Base-by-base conservation (phyloP, 306 rosid genomes). In the Notholithocarpus densiflorus region DNA sequence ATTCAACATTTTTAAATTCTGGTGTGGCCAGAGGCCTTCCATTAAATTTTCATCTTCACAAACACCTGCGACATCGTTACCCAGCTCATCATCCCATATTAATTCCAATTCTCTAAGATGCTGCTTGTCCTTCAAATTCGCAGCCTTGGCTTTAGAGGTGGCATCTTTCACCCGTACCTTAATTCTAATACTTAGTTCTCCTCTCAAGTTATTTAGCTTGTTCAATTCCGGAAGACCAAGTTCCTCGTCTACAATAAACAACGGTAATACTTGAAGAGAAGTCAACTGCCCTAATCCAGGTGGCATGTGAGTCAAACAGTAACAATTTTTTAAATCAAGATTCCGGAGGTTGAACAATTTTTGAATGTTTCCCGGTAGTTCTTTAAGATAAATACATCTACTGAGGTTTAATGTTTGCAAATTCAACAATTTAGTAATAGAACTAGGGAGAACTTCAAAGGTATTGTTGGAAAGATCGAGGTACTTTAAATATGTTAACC, bases 391-490 rank as follows among this genome's bases (percentile, higher is more conserved):
- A n/a, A n/a, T n/a, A n/a, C n/a, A n/a, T n/a, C n/a, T n/a, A n/a
- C 0, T 40, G 0, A 48, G 53, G 0, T 48, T 48, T 48, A 48
- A 48, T 0, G 15, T 48, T 12, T 48, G 53, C 1, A 48, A 0
- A 12, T 48, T 48, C 53, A 48, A 3, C 53, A 48, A 12, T 12
- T 0, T 48, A 48, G 5, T 10, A 48, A 48, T 10, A 48, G 53
- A 48, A 48, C 0, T 48, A 3, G 53, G 53, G 17, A 48, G 53
- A 48, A 10, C 17, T 48, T 0, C 0, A 11, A 45, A 0, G 0
- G 0, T 1, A 45, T 45, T 45, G 0, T 0, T 0, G 0, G 52
- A 45, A 48, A 48, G 53, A 48, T 48, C 4, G 12, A 48, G 17
- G 17, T 48, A 48, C 53, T 48, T 48, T 0, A 48, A 13, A 48